Base-by-base conservation (phyloP, 1,284 basidiomycete genomes). In the Cryptococcus amylolentus region DNA sequence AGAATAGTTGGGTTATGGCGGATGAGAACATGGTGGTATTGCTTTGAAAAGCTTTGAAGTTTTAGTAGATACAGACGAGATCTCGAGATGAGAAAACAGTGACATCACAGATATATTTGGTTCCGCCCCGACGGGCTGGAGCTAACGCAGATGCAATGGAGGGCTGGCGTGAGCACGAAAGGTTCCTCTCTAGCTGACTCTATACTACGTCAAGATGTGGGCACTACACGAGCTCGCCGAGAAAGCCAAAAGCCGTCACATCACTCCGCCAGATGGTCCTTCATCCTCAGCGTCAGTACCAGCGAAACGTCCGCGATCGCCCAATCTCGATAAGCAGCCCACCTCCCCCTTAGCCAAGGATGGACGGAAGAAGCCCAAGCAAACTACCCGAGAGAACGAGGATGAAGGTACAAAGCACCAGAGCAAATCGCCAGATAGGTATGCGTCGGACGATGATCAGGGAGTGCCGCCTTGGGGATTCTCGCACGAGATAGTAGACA, bases 391-490 rank as follows among this genome's bases (percentile, higher is more conserved):
- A 18, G 40, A 14, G 20, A 13, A 14, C n/a, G 18, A 31, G 43
- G 13, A 37, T 31, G n/a, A 47, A n/a, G 20, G 13, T 44, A n/a
- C 44, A 10, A 10, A 10, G 35, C 20, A 7, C 18, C 26, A 26
- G 14, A 48, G 45, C 23, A 42, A 23, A 45, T 5, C 20, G 18
- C 14, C 16, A 31, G n/a, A 41, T 16, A 40, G 10, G 27, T 5
- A n/a, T 18, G 18, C 31, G 18, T n/a, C 38, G 23, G 28, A 40
- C 20, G 56, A 49, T 43, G 53, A 52, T 8, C 39, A 18, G 31
- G 26, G 50, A 20, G 49, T 46, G 20, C 45, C 52, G 43, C 38
- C 26, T 44, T 68, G 65, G 65, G 65, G 61, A 4, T 71, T 70
- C 55, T 45, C 54, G 3, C n/a, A 44, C 16, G 58, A 63, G 2